Evolutionary conservation across 2,329 filamentous ascomycete species (phyloP).

Genomic region (Fusarium praegraminearum): DNA sequence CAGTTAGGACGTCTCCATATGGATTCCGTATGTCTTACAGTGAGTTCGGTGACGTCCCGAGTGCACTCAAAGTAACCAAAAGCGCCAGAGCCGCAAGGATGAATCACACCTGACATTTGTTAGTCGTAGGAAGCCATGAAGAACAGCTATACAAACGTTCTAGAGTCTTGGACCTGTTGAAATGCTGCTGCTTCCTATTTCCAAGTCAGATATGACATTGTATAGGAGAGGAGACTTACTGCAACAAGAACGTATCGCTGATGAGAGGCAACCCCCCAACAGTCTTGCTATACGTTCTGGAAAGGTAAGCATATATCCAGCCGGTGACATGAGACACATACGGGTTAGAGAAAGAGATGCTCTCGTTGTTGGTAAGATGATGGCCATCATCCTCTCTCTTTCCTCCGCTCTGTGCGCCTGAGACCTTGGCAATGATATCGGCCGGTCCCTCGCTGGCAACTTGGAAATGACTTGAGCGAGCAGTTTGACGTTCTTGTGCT

Average conservation of each 20-base stretch:
- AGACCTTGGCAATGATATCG: slow-evolving; percentile 12
- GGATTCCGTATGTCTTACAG: background rate
- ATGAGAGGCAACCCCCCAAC: background rate
- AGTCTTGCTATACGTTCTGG: slow-evolving; percentile 11
- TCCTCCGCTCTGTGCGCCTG: background rate
- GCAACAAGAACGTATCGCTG: slow-evolving; percentile 11
- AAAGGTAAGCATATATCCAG: fast-evolving
- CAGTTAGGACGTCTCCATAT: background rate
- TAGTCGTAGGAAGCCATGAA: background rate
- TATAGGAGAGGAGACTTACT: background rate
- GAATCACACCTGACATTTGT: background rate
- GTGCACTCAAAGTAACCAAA: slow-evolving; percentile 17
- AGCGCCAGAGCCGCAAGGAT: slow-evolving; percentile 12
- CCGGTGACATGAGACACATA: background rate
- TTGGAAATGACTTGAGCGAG: slow-evolving; percentile 1
- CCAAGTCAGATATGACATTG: background rate
- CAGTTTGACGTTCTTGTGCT: background rate
- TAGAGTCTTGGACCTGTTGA: slow-evolving; percentile 18
- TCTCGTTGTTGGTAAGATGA: slow-evolving; percentile 16
- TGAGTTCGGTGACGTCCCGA: slow-evolving; percentile 9
- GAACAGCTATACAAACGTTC: background rate
- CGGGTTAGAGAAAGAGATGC: slow-evolving; percentile 8
- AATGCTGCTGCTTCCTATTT: slow-evolving; percentile 11
- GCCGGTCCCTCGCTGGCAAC: slow-evolving; percentile 7
- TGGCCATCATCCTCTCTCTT: slow-evolving; percentile 7